Base-by-base conservation (phyloP, 345 rosid species). In the Carallia pectinifolia region DNA sequence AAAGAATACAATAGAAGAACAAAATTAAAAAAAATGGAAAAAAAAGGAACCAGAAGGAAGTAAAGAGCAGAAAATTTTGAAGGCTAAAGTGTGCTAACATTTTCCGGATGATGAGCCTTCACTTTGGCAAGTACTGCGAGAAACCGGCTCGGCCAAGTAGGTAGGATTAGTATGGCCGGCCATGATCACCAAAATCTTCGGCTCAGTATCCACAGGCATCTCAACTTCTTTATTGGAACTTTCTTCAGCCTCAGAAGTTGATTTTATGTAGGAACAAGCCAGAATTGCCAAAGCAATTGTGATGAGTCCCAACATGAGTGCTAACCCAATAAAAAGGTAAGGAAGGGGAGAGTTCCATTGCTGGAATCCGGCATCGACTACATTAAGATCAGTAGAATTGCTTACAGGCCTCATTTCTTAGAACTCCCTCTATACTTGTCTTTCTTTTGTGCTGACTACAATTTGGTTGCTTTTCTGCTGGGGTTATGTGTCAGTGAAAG, bases 271-370 rank as follows among this genome's bases (percentile, higher is more conserved):
- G 61, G 80, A 72, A 58, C 80, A 80, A n/a, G 77, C 75, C 1
- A 80, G 77, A 36, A 80, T 70, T 19, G 72, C 56, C 63, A 80
- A 38, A 30, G 83, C 65, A 4, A 68, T 70, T 1, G 72, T 38
- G 31, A 80, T 69, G 13, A 80, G 47, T 1, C 66, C 69, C 53
- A 80, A 36, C 65, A 76, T 37, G 29, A 73, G 56, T 0, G 77
- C 72, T 18, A 80, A 60, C 15, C 80, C 73, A 4, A 37, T 69
- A 1, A 71, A 76, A 18, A 80, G 69, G 75, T 76, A 80, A 15
- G 77, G 77, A 27, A 62, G 50, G 0, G 83, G 80, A 15, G 83
- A 68, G 31, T 63, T 72, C 74, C 80, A 69, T 5, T 23, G 34
- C 15, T 30, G 31, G 60, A 56, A 56, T 27, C 60, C 60, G 4